phyloP scores from a whole-genome alignment of 2,329 filamentous ascomycete species.

The Endocalyx cinctus region DNA sequence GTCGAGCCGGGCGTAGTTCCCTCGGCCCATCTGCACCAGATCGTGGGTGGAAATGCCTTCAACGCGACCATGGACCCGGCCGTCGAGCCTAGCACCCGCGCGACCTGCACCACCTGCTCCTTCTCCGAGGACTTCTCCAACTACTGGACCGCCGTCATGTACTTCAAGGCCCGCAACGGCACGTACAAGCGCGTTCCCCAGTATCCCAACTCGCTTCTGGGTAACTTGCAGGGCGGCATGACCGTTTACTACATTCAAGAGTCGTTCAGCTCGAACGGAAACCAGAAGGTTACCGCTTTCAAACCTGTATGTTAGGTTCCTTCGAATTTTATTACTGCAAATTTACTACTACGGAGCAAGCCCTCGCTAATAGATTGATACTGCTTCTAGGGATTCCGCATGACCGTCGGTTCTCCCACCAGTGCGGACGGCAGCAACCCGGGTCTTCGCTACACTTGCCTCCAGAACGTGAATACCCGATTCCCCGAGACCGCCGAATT shows the following conservation, averaged over 20 bases:
- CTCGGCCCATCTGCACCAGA: conserved; percentile 22
- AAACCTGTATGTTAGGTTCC: conserved; percentile 18
- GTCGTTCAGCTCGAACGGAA: conserved; percentile 34
- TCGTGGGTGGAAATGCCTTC: conserved; percentile 22
- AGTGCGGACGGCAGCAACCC: conserved; percentile 20
- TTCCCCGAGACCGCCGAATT: conserved; percentile 32
- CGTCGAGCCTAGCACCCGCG: conserved; percentile 21
- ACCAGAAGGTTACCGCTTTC: conserved; percentile 35
- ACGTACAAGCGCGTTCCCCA: conserved; percentile 25
- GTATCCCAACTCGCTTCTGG: conserved; percentile 26
- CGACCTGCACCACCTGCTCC: conserved; percentile 30
- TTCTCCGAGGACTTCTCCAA: conserved; percentile 28
- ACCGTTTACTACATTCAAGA: conserved; percentile 39
- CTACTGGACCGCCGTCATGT: conserved; percentile 24
- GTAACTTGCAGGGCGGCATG: conserved; percentile 32
- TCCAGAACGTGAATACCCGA: conserved; percentile 29
- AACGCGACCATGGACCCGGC: conserved; percentile 22
- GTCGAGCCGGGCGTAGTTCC: conserved; percentile 21
- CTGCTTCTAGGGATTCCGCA: conserved; percentile 32
- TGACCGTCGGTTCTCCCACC: conserved; percentile 32
- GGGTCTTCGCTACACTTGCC: conserved; percentile 27
- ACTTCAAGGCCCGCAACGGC: conserved; percentile 25
- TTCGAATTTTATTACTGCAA: background rate
- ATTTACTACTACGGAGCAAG: too few species aligned
- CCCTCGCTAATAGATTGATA: too few species aligned